phyloP scores from a whole-genome alignment of 2,329 filamentous ascomycete genomes.

The Aureobasidium musti region DNA sequence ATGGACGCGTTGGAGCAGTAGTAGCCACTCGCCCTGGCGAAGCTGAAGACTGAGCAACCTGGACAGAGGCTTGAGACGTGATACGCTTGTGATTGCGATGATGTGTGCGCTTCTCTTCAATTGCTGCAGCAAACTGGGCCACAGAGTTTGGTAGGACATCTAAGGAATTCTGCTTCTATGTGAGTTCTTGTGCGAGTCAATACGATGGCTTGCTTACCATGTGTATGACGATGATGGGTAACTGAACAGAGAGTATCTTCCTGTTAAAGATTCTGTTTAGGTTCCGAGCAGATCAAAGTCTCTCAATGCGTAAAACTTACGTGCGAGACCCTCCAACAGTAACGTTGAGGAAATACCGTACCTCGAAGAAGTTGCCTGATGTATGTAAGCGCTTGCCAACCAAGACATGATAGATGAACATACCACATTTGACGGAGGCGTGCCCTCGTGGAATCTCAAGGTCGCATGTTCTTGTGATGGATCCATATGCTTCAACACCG shows the following conservation, averaged over 20 bases:
- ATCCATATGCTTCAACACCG: slow-evolving; percentile 50
- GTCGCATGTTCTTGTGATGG: slow-evolving; percentile 53
- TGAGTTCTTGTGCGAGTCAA: slow-evolving; percentile 32
- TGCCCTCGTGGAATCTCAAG: slow-evolving; percentile 55
- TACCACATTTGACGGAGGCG: slow-evolving; percentile 54
- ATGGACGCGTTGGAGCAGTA: slow-evolving; percentile 42
- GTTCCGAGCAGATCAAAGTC: slow-evolving; percentile 32
- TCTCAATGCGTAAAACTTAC: slow-evolving; percentile 35
- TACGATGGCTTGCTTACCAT: slow-evolving; percentile 44
- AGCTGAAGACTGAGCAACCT: neutral
- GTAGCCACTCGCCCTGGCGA: slow-evolving; percentile 9
- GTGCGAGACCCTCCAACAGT: slow-evolving; percentile 49
- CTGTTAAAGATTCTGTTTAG: slow-evolving; percentile 34
- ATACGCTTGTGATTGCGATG: slow-evolving; percentile 23
- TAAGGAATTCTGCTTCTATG: slow-evolving; percentile 49
- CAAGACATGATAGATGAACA: slow-evolving; percentile 30
- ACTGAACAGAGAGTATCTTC: slow-evolving; percentile 55
- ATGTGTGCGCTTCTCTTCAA: slow-evolving; percentile 51
- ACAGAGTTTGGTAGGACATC: slow-evolving; percentile 59
- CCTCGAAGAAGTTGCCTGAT: slow-evolving; percentile 57
- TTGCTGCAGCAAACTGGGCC: slow-evolving; percentile 57
- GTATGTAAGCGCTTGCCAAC: slow-evolving; percentile 29
- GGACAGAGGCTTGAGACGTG: neutral
- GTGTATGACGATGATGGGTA: slow-evolving; percentile 59
- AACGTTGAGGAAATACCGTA: slow-evolving; percentile 58